Evolutionary conservation across 495 filamentous ascomycete genomes (phyloP).

Genomic region (Lophium mytilinum): DNA sequence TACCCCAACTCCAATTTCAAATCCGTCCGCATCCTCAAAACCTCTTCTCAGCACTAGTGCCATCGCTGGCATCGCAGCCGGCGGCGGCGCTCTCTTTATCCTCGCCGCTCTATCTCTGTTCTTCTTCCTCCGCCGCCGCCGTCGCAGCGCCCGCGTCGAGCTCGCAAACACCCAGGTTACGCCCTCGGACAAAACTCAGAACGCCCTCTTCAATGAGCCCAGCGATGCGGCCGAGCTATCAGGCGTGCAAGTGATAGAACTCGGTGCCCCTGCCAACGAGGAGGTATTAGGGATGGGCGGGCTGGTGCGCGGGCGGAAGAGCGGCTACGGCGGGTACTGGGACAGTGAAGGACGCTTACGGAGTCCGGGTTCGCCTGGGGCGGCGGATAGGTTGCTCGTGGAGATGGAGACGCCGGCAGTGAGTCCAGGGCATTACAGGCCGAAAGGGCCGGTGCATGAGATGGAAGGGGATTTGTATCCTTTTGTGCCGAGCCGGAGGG

Average conservation of each 20-base stretch:
- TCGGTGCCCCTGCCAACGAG: slow-evolving; percentile 7
- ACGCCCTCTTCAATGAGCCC: background rate
- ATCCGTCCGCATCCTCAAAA: background rate
- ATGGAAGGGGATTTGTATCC: background rate
- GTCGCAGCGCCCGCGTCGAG: slow-evolving; percentile 2
- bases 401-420: slow-evolving; percentile 7
- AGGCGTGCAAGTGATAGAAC: slow-evolving; percentile 14
- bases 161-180: slow-evolving; percentile 19
- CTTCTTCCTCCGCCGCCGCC: slow-evolving; percentile 2
- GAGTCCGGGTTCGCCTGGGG: background rate
- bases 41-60: slow-evolving; percentile 13
- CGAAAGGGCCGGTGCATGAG: background rate
- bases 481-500: background rate
- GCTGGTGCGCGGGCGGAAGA: background rate
- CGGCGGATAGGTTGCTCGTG: background rate
- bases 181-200: background rate
- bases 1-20: background rate
- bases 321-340: background rate
- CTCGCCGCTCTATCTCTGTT: slow-evolving; percentile 2
- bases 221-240: slow-evolving; percentile 15
- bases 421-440: background rate
- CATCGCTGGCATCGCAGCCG: slow-evolving; percentile 24
- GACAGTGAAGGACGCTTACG: background rate
- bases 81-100: slow-evolving; percentile 13
- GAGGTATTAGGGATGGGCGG: background rate